Evolutionary conservation across 169 alveolate genomes (phyloP), one percentile per base, ranked within the genome.

Genomic region (Babesia bovis): DNA sequence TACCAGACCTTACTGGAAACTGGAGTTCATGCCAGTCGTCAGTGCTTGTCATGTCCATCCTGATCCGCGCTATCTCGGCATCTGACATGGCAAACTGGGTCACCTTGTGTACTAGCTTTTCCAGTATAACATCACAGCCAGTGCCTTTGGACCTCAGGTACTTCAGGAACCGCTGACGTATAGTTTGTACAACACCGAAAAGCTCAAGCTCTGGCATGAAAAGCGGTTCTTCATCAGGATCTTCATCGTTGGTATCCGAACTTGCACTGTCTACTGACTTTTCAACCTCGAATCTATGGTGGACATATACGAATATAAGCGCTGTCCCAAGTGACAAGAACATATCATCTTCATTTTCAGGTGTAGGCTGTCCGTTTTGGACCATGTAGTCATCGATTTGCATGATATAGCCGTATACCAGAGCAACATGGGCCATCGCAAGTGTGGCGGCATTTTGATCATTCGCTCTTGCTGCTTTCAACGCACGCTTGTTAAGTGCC

Each of bases 371-470:
- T n/a, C 50, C 53, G 9, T 28, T 9, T 44, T 44, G 44, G 45
- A 21, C 28, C 67, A 42, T 12, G 32, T 53, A 25, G 19, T 36
- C 76, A 25, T 73, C 53, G 5, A 60, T 30, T 30, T 51, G 74
- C 66, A 76, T 26, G 0, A 76, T 25, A 42, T 55, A 76, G 4
- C 69, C 67, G 42, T 66, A 67, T 25, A 76, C 45, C 49, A 76
- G 74, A n/a, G 85, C 85, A 3, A 67, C 73, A 28, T 76, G 85
- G 19, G 82, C 85, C 85, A 76, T 76, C 9, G 85, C 59, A 0
- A 70, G 47, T 12, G 85, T 81, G 7, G 85, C 85, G 10, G 85
- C 81, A 28, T 65, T 76, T 13, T 76, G 85, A 21, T 76, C 82
- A 41, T 76, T 76, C 17, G 63, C 81, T 65, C 40, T 61, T 25